Conservation (phyloP, 129 eudicot genomes). For the Flaveria robusta region DNA sequence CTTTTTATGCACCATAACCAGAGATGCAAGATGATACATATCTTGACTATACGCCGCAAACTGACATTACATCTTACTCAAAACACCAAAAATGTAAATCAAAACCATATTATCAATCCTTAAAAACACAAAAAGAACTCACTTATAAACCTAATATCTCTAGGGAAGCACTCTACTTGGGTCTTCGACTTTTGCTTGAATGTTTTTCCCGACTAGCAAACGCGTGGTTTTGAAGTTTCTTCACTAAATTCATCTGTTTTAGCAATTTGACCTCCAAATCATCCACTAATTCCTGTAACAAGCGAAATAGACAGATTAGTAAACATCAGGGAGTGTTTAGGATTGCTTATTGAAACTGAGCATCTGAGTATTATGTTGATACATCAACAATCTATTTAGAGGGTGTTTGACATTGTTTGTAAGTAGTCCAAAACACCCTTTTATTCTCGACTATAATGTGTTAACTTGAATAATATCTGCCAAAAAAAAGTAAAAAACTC, state of each 20-base stretch:
- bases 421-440: no score
- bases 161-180: constrained; percentile 19
- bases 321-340: constrained; percentile 6
- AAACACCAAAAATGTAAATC: constrained; percentile 46
- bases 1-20: constrained; percentile 44
- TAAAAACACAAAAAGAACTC: constrained; percentile 40
- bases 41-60: constrained; percentile 59
- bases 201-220: constrained; percentile 30
- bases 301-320: constrained; percentile 14
- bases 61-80: constrained; percentile 74
- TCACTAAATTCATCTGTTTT: constrained; percentile 39
- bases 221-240: constrained; percentile 30
- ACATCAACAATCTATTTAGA: no score
- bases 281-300: constrained; percentile 53
- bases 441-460: no score
- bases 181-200: neutral
- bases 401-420: no score
- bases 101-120: constrained; percentile 39
- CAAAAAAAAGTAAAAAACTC: neutral
- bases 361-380: no score
- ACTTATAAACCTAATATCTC: constrained; percentile 49
- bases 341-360: neutral
- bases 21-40: constrained; percentile 57
- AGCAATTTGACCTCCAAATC: constrained; percentile 34
- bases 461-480: no score